Evolutionary conservation across 2,329 filamentous ascomycete genomes (phyloP).

Genomic region (Talaromyces sp.): DNA sequence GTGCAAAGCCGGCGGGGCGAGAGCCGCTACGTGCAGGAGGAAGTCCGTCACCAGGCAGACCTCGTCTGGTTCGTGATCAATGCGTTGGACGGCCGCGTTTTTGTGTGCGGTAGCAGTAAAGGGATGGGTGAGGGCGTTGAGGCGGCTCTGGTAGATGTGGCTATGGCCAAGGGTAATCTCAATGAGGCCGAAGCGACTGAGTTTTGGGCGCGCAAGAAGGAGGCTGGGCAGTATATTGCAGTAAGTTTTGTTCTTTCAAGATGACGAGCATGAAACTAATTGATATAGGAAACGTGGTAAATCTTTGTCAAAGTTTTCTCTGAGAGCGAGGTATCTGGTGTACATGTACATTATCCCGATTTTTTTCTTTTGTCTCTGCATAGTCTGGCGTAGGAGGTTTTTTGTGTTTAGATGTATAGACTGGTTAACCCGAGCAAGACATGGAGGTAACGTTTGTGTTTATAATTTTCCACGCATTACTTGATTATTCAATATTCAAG

Average conservation of each 20-base stretch:
- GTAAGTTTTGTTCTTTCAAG: slow-evolving; percentile 34
- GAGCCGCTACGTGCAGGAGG: slow-evolving; percentile 91
- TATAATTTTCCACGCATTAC: too few species aligned
- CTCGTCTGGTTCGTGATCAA: slow-evolving; percentile 99
- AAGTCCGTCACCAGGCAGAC: slow-evolving; percentile 83
- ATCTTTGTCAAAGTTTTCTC: neutral
- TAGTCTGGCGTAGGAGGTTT: neutral
- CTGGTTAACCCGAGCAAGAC: neutral
- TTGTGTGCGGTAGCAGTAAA: slow-evolving; percentile 90
- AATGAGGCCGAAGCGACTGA: slow-evolving; percentile 72
- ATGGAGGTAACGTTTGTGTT: too few species aligned
- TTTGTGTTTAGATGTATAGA: neutral
- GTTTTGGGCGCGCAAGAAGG: slow-evolving; percentile 90
- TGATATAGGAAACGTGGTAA: slow-evolving; percentile 30
- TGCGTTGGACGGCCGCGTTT: slow-evolving; percentile 87
- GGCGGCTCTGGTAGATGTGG: slow-evolving; percentile 77
- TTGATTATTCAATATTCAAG: too few species aligned
- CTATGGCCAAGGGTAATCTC: slow-evolving; percentile 86
- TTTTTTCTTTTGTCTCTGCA: neutral
- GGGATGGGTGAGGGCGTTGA: slow-evolving; percentile 98
- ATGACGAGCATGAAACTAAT: slow-evolving; percentile 5
- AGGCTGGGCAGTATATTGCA: slow-evolving; percentile 90
- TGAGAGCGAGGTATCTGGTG: neutral
- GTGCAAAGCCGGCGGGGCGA: slow-evolving; percentile 71
- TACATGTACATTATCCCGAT: neutral